Conservation (phyloP, 495 filamentous ascomycete species). For the Penicillium ucsense region DNA sequence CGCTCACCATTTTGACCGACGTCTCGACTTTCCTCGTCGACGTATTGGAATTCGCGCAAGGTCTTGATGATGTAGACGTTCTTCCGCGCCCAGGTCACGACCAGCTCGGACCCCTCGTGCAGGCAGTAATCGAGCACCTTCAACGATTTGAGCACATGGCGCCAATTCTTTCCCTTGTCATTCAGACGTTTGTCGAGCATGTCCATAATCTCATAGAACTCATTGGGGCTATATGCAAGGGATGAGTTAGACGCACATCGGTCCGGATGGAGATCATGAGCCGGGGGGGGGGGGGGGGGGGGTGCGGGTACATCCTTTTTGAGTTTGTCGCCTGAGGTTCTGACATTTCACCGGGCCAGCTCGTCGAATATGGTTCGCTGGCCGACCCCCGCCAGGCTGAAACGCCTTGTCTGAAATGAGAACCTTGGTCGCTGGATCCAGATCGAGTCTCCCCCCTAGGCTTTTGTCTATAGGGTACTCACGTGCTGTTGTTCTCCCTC, state of each 20-base stretch:
- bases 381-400: conserved; percentile 32
- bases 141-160: conserved; percentile 93
- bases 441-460: conserved; percentile 1
- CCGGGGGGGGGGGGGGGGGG: conserved; percentile 3
- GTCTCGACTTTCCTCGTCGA: conserved; percentile 90
- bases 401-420: conserved; percentile 20
- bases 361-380: conserved; percentile 10
- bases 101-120: conserved; percentile 92
- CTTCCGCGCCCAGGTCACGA: conserved; percentile 96
- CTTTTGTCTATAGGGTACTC: no score
- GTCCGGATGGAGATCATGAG: background rate
- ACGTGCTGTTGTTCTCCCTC: no score
- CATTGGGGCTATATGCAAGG: conserved; percentile 57
- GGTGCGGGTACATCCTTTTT: no score
- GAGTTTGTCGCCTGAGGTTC: no score
- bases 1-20: conserved; percentile 85
- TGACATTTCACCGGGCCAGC: conserved; percentile 19
- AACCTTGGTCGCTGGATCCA: conserved; percentile 31
- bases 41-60: conserved; percentile 87
- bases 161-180: conserved; percentile 99
- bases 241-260: conserved; percentile 7
- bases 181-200: conserved; percentile 99
- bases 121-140: conserved; percentile 98
- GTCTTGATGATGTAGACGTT: conserved; percentile 99
- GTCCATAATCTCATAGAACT: conserved; percentile 99